Base-by-base conservation (phyloP, 768 basidiomycete species). In the Naganishia vaughanmartiniae region DNA sequence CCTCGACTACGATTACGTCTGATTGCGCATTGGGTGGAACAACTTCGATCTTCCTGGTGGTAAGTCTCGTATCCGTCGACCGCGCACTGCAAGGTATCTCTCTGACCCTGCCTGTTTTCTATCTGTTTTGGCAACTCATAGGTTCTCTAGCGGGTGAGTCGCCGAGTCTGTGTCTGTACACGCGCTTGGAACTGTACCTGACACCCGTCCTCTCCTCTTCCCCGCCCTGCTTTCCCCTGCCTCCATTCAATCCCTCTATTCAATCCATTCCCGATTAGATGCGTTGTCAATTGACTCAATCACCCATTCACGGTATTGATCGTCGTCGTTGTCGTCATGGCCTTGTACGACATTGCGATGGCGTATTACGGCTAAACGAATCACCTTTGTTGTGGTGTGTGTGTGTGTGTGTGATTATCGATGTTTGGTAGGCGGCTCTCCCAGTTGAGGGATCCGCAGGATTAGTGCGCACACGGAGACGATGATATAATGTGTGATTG, bases 11-110 rank as follows among this genome's bases (percentile, higher is more conserved):
- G 95, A 36, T 82, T 98, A 66, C 84, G 89, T 68, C 84, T 98
- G 75, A 89, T 96, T 70, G 90, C 91, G 31, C 90, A 92, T 76
- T 98, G 95, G 95, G 94, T 97, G 76, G 92, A 96, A 83, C 86
- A 87, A 76, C 82, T 90, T 5, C 60, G 79, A 56, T 75, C 76
- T 0, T 77, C 76, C n/a, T 82, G 81, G 81, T 82, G 81, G 81
- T 82, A 70, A 72, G 76, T 76, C 10, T 69, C 9, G 12, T 66
- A 56, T 56, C 66, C 36, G 73, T 66, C 48, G 55, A 53, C 71
- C 65, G 55, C n/a, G 48, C 17, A 51, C 26, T 36, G 12, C 33
- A 51, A 36, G 33, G 11, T 24, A 56, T 60, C 70, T 36, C 66
- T 54, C 39, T 30, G 30, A 39, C n/a, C 45, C 31, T n/a, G n/a